Evolutionary conservation across 202 grass and related monocot genomes (phyloP).

Genomic region (Hordeum pubiflorum): DNA sequence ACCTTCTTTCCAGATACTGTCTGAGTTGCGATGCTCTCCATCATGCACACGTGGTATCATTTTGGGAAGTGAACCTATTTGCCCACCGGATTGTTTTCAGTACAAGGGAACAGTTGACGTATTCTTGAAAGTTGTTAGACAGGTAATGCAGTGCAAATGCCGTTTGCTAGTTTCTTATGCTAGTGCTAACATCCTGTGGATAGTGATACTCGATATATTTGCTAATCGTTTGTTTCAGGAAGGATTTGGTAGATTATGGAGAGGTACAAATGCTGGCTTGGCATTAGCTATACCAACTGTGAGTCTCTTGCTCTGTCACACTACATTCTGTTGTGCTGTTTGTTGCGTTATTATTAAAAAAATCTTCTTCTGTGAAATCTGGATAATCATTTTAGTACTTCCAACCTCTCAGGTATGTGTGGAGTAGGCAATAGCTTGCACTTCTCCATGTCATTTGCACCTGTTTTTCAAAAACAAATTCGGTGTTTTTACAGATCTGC

Average conservation of each 20-base stretch:
- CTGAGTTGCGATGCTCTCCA: constrained; percentile 82
- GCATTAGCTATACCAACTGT: constrained; percentile 90
- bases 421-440: background rate
- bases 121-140: constrained; percentile 86
- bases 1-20: constrained; percentile 51
- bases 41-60: constrained; percentile 62
- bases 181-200: background rate
- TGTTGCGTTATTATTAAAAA: background rate
- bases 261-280: constrained; percentile 92
- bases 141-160: constrained; percentile 33
- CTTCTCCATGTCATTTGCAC: background rate
- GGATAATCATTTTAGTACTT: background rate
- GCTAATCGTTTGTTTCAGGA: constrained; percentile 47
- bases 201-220: background rate
- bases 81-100: constrained; percentile 76
- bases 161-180: constrained; percentile 5
- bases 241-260: constrained; percentile 84
- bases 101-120: constrained; percentile 93
- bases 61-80: constrained; percentile 69
- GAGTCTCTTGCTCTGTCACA: constrained; percentile 16
- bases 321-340: background rate
- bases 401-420: background rate
- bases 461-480: background rate
- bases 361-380: background rate
- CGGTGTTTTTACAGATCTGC: background rate